Base-by-base conservation (phyloP, 2,329 filamentous ascomycete genomes). In the Fusarium paranaense region DNA sequence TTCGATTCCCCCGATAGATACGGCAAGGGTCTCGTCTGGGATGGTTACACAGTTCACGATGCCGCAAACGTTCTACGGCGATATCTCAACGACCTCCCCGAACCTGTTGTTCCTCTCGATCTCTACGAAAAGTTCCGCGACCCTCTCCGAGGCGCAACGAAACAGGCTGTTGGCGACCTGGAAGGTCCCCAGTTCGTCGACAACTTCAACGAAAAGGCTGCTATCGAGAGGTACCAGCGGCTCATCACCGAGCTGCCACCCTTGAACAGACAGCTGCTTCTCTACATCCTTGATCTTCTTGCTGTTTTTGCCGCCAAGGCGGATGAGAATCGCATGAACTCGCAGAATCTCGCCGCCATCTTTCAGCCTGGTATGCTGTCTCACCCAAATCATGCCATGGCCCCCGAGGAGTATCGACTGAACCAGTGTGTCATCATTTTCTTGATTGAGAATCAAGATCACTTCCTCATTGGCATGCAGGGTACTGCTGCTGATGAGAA, bases 341-440 rank as follows among this genome's bases (percentile, higher is more conserved):
- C 96, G 6, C 92, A 94, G 78, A 99, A 99, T 80, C 86, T 99
- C 54, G 94, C 97, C 11, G 96, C 97, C 66, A 99, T 99, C 79
- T 99, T 99, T 82, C 97, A 99, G 81, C 97, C 97, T 0, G 97
- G 97, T 64, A 94, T 99, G 85, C 89, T 99, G 16, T 98, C 95
- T 3, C 97, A 99, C 81, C 97, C 97, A 1, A 87, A 90, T 69
- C 97, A 99, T 82, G 95, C 97, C 79, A 98, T 99, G 96, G 92
- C 95, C 1, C 97, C 97, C 0, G 90, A 94, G 66, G 96, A 98
- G 80, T 99, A 99, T 81, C 92, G 95, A 35, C 87, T 99, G 7
- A 98, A 97, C 81, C 97, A 99, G 87, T 96, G 97, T 78, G 96
- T 99, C 22, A 89, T 99, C 73, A 98, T 99, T 60, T 99, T 99